Percentiles rank a stretch among this genome's conserved stretches.
Conservation (phyloP, 805 yeast genomes). For the Lipomyces orientalis region DNA sequence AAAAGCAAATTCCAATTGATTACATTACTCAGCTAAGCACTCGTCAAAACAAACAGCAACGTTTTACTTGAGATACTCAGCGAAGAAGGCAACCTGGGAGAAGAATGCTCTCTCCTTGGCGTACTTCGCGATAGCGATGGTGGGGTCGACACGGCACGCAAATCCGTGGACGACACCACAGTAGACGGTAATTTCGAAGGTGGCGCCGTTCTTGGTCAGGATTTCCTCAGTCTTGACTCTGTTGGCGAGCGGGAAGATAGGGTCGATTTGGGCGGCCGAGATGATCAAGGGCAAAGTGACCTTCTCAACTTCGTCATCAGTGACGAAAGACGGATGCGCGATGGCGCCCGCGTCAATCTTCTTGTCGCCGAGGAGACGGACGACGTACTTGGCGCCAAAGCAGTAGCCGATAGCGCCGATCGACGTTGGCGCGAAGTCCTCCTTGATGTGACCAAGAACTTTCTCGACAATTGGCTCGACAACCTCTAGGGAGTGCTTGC, state of each 20-base stretch:
- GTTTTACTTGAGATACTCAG: slow-evolving; percentile 22
- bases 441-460: slow-evolving; percentile 54
- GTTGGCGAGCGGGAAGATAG: slow-evolving; percentile 64
- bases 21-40: not conserved
- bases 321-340: slow-evolving; percentile 83
- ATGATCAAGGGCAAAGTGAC: slow-evolving; percentile 69
- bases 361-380: slow-evolving; percentile 54
- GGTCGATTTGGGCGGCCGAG: slow-evolving; percentile 73
- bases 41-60: not conserved
- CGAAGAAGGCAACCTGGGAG: slow-evolving; percentile 30
- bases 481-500: slow-evolving; percentile 56
- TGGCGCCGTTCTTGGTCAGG: slow-evolving; percentile 58
- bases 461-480: slow-evolving; percentile 56
- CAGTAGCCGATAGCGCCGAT: slow-evolving; percentile 77
- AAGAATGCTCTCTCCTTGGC: slow-evolving; percentile 37
- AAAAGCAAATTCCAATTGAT: not conserved
- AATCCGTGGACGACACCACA: slow-evolving; percentile 77
- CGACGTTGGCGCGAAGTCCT: slow-evolving; percentile 54
- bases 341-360: slow-evolving; percentile 65
- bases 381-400: slow-evolving; percentile 76
- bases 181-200: slow-evolving; percentile 66
- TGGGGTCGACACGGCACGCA: slow-evolving; percentile 52
- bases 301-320: slow-evolving; percentile 65
- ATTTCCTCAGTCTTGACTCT: slow-evolving; percentile 66
- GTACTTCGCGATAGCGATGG: slow-evolving; percentile 23